Evolutionary conservation across 176 grass and related monocot genomes (phyloP), one percentile per base, ranked within the genome.

Genomic region (Carex cristatella): DNA sequence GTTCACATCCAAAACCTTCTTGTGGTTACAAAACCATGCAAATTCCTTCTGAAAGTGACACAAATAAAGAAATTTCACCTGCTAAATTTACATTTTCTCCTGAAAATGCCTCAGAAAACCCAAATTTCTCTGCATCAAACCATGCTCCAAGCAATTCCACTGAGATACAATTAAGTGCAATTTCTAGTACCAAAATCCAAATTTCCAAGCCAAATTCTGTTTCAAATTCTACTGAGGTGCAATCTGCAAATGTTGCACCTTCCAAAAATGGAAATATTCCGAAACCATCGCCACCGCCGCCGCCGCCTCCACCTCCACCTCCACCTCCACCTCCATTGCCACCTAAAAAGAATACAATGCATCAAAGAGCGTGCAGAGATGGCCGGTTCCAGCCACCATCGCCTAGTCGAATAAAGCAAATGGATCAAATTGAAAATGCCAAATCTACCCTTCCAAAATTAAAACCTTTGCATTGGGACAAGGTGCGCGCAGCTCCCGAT

Each of bases 391-490:
- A 42, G 16, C 75, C 81, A 11, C 44, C 85, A 73, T 83, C 90
- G 15, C 82, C 86, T 4, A 81, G 76, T 9, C 85, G 88, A 23
- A 66, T 82, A 44, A 80, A 85, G 77, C 88, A 83, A 75, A 14
- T 61, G 56, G 77, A 78, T 11, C 35, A 82, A 0, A 74, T 81
- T 1, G 85, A 87, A 42, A 51, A 89, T 80, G 90, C 93, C 60
- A 91, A 87, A 73, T 59, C 83, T 31, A 66, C 91, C 80, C 90
- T 98, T 80, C 88, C 93, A 0, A 98, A 98, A 86, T 91, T 99
- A 81, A 99, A 99, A 73, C 93, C 96, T 11, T 89, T 99, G 81
- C 96, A 99, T 85, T 99, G 96, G 96, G 96, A 99, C 91, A 99
- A 99, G 86, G 96, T 99, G 69, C 88, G 91, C 53, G 89, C 93